Base-by-base conservation (phyloP, 441 rosid genomes). In the Geranium incanum region DNA sequence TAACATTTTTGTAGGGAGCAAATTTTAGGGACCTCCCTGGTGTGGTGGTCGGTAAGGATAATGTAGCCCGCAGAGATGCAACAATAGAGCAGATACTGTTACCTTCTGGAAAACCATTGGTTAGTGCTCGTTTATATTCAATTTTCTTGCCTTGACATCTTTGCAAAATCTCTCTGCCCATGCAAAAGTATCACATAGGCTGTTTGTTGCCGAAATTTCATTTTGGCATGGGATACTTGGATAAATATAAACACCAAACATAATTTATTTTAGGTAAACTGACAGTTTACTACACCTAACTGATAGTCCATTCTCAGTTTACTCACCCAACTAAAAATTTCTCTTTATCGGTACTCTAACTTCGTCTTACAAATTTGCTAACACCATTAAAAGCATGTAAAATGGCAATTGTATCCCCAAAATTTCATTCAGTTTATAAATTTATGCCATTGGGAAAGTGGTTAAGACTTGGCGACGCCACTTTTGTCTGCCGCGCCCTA, bases 1-100 rank as follows among this genome's bases (percentile, higher is more conserved):
- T 19, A 18, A 38, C 28, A 39, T 19, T 43, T 67, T 36, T 66
- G 68, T 68, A 91, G 98, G 88, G 88, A 21, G 97, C 88, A 5
- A 85, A 82, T 75, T 93, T 90, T 67, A 84, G 98, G 73, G 88
- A 93, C 75, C 77, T 93, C 19, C 86, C 89, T 4, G 98, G 97
- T 13, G 91, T 93, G 1, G 75, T 50, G 33, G 87, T 89, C 13
- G 77, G 86, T 37, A 21, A 55, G 0, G 81, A 82, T 28, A 90
- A 90, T 4, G 80, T 71, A 71, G 92, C 84, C n/a, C 84, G 82
- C 68, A 82, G 72, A 82, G 92, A 88, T 80, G 90, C 92, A 11
- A 36, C 74, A 0, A 55, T 85, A 0, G 57, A 79, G 28, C 83
- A 92, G 59, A 68, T 86, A 66, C 78, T 55, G 36, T 70, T 89